Conservation (phyloP, 192 early-diverging fungal genomes). For the Geosiphon pyriformis region DNA sequence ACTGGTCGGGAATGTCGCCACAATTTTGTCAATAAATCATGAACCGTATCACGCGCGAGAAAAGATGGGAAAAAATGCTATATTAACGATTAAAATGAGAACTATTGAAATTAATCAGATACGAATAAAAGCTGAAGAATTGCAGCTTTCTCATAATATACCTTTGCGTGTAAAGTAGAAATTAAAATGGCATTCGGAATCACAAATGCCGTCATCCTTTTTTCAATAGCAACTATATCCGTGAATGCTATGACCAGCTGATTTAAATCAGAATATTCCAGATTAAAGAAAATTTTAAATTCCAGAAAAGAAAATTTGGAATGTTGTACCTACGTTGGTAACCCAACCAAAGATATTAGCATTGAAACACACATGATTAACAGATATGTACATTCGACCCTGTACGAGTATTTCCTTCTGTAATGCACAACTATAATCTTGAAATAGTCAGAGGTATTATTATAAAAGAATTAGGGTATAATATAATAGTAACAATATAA, state of each 20-base stretch:
- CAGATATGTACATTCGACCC: slow-evolving; percentile 77
- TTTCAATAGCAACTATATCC: slow-evolving; percentile 80
- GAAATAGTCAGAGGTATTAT: not conserved
- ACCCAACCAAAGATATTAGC: slow-evolving; percentile 91
- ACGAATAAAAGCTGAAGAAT: not conserved
- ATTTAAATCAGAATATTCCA: not conserved
- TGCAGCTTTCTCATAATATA: slow-evolving; percentile 15
- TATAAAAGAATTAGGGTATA: not conserved
- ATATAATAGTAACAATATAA: not conserved
- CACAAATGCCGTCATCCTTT: slow-evolving; percentile 74
- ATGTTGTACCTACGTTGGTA: slow-evolving; percentile 49
- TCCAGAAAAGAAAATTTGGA: not conserved
- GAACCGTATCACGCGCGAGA: slow-evolving; percentile 73
- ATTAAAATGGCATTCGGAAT: slow-evolving; percentile 88
- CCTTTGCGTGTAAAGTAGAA: slow-evolving; percentile 59
- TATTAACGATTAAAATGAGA: slow-evolving; percentile 18
- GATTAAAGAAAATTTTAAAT: not conserved
- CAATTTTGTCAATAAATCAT: slow-evolving; percentile 63
- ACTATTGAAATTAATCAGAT: not conserved
- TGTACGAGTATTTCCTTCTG: slow-evolving; percentile 88
- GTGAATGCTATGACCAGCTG: slow-evolving; percentile 67
- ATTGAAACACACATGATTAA: slow-evolving; percentile 77
- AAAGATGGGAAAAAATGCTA: slow-evolving; percentile 84
- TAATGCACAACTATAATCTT: slow-evolving; percentile 78
- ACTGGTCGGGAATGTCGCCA: slow-evolving; percentile 37